Conservation (phyloP, 805 yeast species). For the Kodamaea laetipori region DNA sequence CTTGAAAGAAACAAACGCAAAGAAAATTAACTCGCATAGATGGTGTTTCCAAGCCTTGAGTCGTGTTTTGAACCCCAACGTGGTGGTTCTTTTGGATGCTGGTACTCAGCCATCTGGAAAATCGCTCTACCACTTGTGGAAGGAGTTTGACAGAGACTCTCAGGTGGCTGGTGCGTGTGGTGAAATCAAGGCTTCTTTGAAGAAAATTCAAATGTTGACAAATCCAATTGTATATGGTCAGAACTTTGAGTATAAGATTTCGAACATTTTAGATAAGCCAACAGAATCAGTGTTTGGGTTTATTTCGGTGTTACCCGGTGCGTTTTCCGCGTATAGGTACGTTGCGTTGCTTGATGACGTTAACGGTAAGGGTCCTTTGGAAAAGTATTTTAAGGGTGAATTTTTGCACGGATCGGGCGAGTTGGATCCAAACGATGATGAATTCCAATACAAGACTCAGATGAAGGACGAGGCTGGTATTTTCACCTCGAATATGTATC, state of each 20-base stretch:
- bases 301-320: constrained; percentile 68
- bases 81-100: constrained; percentile 60
- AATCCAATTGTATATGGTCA: constrained; percentile 68
- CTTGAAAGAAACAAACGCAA: constrained; percentile 61
- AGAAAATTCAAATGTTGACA: constrained; percentile 47
- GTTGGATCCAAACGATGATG: constrained; percentile 59
- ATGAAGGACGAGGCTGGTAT: constrained; percentile 51
- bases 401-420: constrained; percentile 58
- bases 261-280: constrained; percentile 68
- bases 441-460: constrained; percentile 39
- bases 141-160: constrained; percentile 58
- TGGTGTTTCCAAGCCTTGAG: constrained; percentile 72
- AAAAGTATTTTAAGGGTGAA: constrained; percentile 69
- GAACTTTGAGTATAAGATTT: constrained; percentile 67
- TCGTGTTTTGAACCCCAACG: constrained; percentile 56
- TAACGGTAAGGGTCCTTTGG: constrained; percentile 58
- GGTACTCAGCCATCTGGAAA: constrained; percentile 65
- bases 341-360: constrained; percentile 58
- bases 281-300: constrained; percentile 66
- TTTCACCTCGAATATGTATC: constrained; percentile 67
- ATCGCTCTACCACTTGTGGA: constrained; percentile 61
- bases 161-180: constrained; percentile 73
- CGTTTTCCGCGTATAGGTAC: constrained; percentile 65
- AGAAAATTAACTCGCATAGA: constrained; percentile 66
- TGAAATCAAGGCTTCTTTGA: constrained; percentile 63